Percentiles rank a stretch among this genome's conserved stretches.
phyloP scores from a whole-genome alignment of 257 asterid genomes.

The Solanum lignicaule region DNA sequence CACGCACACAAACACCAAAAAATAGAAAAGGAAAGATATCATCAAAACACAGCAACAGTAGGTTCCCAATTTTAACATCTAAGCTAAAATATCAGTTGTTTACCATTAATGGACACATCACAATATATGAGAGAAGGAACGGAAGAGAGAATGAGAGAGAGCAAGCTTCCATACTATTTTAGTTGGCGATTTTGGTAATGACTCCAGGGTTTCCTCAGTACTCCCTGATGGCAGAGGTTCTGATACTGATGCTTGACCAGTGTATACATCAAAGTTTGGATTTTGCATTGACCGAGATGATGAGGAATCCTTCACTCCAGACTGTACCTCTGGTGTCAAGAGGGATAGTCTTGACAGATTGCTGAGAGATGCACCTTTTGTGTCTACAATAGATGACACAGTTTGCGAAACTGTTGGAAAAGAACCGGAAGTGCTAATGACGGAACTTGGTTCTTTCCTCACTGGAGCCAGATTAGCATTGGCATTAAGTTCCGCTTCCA shows the following conservation, averaged over 20 bases:
- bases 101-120: not conserved
- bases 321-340: not conserved
- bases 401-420: not conserved
- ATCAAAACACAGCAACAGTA: not conserved
- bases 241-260: not conserved
- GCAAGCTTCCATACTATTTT: constrained; percentile 3
- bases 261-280: not conserved
- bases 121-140: not conserved
- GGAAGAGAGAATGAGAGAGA: not conserved
- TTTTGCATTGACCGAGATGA: not conserved
- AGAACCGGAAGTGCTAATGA: constrained; percentile 9
- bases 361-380: not conserved
- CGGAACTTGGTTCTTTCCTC: not conserved
- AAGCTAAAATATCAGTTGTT: not conserved
- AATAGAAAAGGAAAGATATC: not conserved
- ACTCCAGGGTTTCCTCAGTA: not conserved
- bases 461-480: constrained; percentile 1
- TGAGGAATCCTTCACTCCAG: not conserved
- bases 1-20: not conserved
- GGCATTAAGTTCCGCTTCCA: not conserved
- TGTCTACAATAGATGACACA: not conserved
- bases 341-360: not conserved
- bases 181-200: not conserved
- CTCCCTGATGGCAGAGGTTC: constrained; percentile 1
- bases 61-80: not conserved